Percentiles rank a stretch among this genome's conserved stretches.
phyloP scores from a whole-genome alignment of 2,329 filamentous ascomycete genomes.

The Monosporascus sp. region DNA sequence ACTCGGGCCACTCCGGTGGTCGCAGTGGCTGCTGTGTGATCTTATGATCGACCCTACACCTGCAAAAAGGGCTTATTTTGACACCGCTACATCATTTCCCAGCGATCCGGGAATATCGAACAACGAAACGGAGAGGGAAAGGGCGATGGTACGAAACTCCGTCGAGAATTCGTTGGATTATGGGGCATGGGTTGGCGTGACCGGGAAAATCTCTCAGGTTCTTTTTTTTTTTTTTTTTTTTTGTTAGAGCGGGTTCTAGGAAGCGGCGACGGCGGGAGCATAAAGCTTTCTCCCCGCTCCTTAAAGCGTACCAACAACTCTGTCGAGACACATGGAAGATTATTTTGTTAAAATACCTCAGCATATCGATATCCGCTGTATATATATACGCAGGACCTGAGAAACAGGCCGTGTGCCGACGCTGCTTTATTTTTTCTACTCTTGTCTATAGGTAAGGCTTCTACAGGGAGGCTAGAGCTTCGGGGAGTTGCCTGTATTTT shows the following conservation, averaged over 20 bases:
- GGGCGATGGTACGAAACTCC: not conserved
- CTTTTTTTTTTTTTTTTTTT: not conserved
- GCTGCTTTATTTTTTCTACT: too few species aligned
- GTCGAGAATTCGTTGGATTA: not conserved
- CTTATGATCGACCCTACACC: slow-evolving; percentile 19
- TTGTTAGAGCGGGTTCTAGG: not conserved
- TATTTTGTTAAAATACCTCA: too few species aligned
- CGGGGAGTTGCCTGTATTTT: too few species aligned
- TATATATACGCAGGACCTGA: not conserved
- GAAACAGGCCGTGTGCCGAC: not conserved
- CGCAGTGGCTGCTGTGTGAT: slow-evolving; percentile 28
- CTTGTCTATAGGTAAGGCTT: too few species aligned
- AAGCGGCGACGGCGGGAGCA: not conserved
- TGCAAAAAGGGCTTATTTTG: not conserved
- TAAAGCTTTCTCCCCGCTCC: too few species aligned
- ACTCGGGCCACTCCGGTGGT: slow-evolving; percentile 18
- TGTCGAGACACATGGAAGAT: too few species aligned
- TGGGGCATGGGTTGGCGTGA: not conserved
- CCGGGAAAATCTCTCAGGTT: not conserved
- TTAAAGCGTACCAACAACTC: too few species aligned
- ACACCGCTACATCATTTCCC: too few species aligned
- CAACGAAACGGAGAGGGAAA: not conserved
- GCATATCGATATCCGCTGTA: too few species aligned
- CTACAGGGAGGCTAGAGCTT: too few species aligned
- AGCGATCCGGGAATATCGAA: not conserved